Conservation (phyloP, 257 asterid species). For the Cynanchum wilfordii region DNA sequence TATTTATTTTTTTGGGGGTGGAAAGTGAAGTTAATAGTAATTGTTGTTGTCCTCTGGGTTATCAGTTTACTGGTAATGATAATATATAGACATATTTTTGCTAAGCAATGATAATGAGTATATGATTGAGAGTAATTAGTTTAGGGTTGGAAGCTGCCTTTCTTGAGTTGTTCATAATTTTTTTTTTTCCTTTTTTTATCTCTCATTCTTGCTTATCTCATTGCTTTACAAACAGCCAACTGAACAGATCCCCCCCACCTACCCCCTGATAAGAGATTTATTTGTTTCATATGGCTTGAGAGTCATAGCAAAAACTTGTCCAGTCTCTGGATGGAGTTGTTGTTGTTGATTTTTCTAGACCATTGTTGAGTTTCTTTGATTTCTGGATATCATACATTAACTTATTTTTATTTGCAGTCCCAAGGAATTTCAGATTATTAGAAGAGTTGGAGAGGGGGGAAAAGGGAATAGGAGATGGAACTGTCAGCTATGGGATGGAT, state of each 20-base stretch:
- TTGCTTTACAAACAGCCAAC: neutral
- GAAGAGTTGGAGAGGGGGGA: slow-evolving; percentile 91
- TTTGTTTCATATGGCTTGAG: neutral
- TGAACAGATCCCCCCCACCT: neutral
- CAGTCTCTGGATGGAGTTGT: neutral
- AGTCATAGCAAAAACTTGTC: neutral
- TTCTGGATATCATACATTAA: neutral
- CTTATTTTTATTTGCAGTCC: slow-evolving; percentile 42
- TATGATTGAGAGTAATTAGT: neutral
- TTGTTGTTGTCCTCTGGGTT: too few species aligned
- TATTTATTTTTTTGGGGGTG: neutral
- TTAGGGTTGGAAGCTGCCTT: neutral
- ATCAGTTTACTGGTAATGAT: neutral
- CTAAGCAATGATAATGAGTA: neutral
- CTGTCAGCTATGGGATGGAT: slow-evolving; percentile 90
- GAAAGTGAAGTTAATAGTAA: neutral
- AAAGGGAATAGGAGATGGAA: slow-evolving; percentile 91
- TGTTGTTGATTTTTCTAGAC: neutral
- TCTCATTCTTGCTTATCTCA: neutral
- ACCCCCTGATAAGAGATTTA: neutral
- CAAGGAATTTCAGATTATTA: slow-evolving; percentile 75
- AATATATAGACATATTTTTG: too few species aligned
- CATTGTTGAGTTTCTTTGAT: neutral
- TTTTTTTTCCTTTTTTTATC: too few species aligned
- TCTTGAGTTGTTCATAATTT: neutral